These are phyloP conservation scores for Alloascoidea africana DNA, from an alignment of 805 yeast species.

Conservation along the genomic window DNA sequence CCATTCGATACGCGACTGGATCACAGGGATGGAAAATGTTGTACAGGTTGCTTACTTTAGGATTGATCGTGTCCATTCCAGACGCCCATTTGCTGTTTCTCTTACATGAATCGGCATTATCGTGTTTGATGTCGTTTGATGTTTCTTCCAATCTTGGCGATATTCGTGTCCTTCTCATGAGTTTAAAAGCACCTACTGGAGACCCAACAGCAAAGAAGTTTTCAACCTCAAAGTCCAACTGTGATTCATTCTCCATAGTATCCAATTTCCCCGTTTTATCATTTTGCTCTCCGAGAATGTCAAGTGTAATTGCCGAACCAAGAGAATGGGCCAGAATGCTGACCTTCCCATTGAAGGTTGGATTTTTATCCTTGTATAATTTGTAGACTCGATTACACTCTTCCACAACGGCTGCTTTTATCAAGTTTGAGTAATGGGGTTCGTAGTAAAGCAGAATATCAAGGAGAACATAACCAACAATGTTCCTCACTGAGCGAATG, in stretches of 20 bases:
- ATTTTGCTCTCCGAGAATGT: constrained; percentile 42
- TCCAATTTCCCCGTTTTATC: constrained; percentile 14
- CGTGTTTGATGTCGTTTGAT: constrained; percentile 6
- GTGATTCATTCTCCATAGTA: constrained; percentile 17
- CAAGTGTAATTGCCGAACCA: constrained; percentile 77
- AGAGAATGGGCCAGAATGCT: constrained; percentile 84
- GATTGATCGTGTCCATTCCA: constrained; percentile 17
- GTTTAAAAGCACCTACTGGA: constrained; percentile 76
- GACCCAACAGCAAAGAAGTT: constrained; percentile 77
- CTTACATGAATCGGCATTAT: no score
- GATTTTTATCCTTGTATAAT: constrained; percentile 45
- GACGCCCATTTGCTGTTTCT: no score
- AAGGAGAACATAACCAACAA: constrained; percentile 75
- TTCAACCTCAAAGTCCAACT: constrained; percentile 55
- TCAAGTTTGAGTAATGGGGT: constrained; percentile 45
- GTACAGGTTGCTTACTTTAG: constrained; percentile 49
- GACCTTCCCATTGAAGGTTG: constrained; percentile 64
- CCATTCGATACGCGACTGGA: constrained; percentile 81
- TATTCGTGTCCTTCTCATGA: constrained; percentile 53
- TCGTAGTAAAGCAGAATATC: constrained; percentile 71
- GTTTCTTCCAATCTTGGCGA: constrained; percentile 20
- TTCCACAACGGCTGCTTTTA: constrained; percentile 41
- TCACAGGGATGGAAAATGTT: constrained; percentile 86
- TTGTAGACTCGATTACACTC: constrained; percentile 52
- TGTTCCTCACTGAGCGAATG: constrained; percentile 50